phyloP scores from a whole-genome alignment of 108 stramenopile species.

The Pseudonitzschia multiseries region DNA sequence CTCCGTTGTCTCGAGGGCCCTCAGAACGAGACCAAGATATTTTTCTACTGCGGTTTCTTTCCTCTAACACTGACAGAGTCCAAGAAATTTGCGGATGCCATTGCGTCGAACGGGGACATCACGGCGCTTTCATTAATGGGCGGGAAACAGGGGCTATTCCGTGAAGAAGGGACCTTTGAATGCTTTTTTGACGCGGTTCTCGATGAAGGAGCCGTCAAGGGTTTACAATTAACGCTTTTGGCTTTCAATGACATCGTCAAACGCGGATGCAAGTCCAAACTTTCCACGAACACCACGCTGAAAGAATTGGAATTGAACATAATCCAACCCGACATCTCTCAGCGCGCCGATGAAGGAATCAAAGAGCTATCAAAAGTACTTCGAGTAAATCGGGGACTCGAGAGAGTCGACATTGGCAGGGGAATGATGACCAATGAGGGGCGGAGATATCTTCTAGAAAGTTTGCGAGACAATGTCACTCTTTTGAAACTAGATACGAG shows the following conservation, averaged over 20 bases:
- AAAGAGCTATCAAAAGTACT: slow-evolving; percentile 8
- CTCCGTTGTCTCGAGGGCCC: slow-evolving; percentile 13
- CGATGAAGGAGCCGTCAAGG: neutral
- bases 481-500: slow-evolving; percentile 5
- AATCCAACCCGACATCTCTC: neutral
- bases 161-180: slow-evolving; percentile 12
- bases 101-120: slow-evolving; percentile 6
- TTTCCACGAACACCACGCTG: slow-evolving; percentile 7
- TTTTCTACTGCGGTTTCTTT: slow-evolving; percentile 1
- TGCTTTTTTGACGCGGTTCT: slow-evolving; percentile 9
- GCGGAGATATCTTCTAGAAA: slow-evolving; percentile 6
- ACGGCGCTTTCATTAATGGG: slow-evolving; percentile 6
- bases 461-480: slow-evolving; percentile 14
- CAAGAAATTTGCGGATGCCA: slow-evolving; percentile 5
- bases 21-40: neutral
- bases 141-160: neutral
- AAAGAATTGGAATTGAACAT: slow-evolving; percentile 12
- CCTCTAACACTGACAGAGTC: slow-evolving; percentile 3
- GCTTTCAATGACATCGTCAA: slow-evolving; percentile 1
- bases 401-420: slow-evolving; percentile 6
- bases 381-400: slow-evolving; percentile 4
- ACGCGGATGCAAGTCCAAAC: neutral
- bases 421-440: slow-evolving; percentile 15
- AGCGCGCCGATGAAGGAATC: slow-evolving; percentile 6
- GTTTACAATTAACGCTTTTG: neutral